Evolutionary conservation across 129 eudicot species (phyloP), one percentile per base, ranked within the genome.

Genomic region (Heracleum sosnowskyi): DNA sequence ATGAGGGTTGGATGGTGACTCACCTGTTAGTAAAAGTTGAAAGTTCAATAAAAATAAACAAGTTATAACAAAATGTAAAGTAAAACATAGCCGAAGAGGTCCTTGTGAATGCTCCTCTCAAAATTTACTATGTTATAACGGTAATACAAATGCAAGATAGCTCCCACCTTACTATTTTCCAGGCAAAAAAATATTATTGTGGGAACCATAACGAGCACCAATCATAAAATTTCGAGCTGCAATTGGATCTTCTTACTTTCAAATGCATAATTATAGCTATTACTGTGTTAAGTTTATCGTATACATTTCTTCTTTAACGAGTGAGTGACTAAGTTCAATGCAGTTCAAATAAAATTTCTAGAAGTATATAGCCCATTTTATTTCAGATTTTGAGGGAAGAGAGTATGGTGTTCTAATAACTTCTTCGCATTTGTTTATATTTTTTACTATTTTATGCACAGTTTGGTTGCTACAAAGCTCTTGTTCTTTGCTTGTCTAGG

Each of bases 1-100:
- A 93, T 85, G 71, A 91, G 79, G 18, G 96, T 93, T n/a, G 98
- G 98, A 79, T 93, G 97, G 82, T 93, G 98, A 84, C 98, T 89
- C 53, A 93, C 97, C 98, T 93, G 84, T 79, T 79, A 45, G 34
- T 60, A 40, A n/a, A 69, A 76, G 11, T 5, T 73, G 49, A 16
- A 47, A 12, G 16, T 35, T 53, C 11, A 66, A 31, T 66, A 66
- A 39, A 66, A 33, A 13, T 73, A 37, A 44, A n/a, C 29, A 40
- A 24, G 57, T 44, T 16, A 44, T 2, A 6, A 74, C 60, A 44
- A 39, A 74, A 44, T 41, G 24, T 33, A 44, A 11, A 44, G 31
- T 72, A 37, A 29, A 40, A 37, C 29, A 71, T 26, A 41, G 57
- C 37, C 11, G 34, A 72, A 40, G 16, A 39, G 51, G 76, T 72